Evolutionary conservation across 805 yeast genomes (phyloP).

Genomic region (Candida alai): DNA sequence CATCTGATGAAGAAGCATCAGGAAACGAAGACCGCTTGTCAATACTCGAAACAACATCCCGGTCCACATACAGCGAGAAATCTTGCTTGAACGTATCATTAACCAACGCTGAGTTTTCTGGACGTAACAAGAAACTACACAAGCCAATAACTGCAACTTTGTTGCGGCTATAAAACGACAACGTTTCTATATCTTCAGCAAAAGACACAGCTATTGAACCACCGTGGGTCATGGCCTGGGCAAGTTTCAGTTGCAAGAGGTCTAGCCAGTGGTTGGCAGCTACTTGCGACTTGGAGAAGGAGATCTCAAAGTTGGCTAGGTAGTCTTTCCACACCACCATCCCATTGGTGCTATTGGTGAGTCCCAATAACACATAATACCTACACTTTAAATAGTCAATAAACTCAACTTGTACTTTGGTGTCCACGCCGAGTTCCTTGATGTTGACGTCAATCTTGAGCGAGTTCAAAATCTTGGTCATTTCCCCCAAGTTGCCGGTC

Average conservation of each 20-base stretch:
- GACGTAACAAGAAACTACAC: conserved; percentile 24
- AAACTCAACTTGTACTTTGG: conserved; percentile 18
- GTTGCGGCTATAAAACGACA: conserved; percentile 22
- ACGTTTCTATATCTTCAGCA: conserved; percentile 12
- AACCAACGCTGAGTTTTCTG: conserved; percentile 15
- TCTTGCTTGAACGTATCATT: conserved; percentile 21
- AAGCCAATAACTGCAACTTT: conserved; percentile 21
- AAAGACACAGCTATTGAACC: conserved; percentile 17
- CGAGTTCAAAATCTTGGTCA: conserved; percentile 15
- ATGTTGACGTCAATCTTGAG: conserved; percentile 10
- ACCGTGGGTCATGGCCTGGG: conserved; percentile 15
- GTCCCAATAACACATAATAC: conserved; percentile 29
- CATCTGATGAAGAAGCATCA: conserved; percentile 20
- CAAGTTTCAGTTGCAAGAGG: conserved; percentile 19
- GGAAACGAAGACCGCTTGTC: conserved; percentile 23
- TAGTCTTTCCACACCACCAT: conserved; percentile 27
- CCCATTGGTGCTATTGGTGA: conserved; percentile 13
- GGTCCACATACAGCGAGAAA: conserved; percentile 20
- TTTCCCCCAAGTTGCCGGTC: conserved; percentile 19
- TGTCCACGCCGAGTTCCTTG: not conserved
- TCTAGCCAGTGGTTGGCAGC: conserved; percentile 35
- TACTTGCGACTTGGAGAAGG: conserved; percentile 27
- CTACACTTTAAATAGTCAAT: conserved; percentile 30
- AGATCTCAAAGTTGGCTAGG: conserved; percentile 18
- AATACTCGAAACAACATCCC: conserved; percentile 16